phyloP scores from a whole-genome alignment of 768 basidiomycete species.

The Coprinellus micaceus region DNA sequence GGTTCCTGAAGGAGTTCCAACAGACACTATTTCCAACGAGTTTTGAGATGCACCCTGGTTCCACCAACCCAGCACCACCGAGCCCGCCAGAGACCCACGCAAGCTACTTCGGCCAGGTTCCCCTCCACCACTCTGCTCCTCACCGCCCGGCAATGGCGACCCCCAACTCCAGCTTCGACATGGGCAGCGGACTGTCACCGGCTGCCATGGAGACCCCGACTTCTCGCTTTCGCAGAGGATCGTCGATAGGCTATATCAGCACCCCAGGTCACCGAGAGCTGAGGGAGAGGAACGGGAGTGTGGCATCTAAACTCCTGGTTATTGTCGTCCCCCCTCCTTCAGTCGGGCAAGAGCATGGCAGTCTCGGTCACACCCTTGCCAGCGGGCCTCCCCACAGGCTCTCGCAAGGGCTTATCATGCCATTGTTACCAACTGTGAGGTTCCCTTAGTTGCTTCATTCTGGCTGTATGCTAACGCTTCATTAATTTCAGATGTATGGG shows the following conservation, averaged over 20 bases:
- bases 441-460: too few species aligned
- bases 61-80: constrained; percentile 21
- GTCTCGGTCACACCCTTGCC: constrained; percentile 54
- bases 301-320: constrained; percentile 48
- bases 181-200: neutral
- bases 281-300: constrained; percentile 32
- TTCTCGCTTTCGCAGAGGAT: constrained; percentile 39
- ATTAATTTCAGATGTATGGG: constrained; percentile 75
- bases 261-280: constrained; percentile 42
- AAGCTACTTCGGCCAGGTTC: constrained; percentile 17
- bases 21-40: too few species aligned
- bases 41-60: neutral
- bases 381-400: constrained; percentile 58
- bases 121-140: constrained; percentile 10
- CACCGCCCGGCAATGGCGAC: neutral
- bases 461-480: too few species aligned
- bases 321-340: constrained; percentile 63
- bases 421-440: constrained; percentile 72
- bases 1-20: neutral
- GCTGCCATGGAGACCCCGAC: constrained; percentile 26
- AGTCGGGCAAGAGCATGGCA: constrained; percentile 55
- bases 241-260: constrained; percentile 53
- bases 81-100: constrained; percentile 40
- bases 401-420: constrained; percentile 69
- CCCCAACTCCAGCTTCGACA: constrained; percentile 1